Evolutionary conservation across 495 filamentous ascomycete species (phyloP), one percentile per base, ranked within the genome.

Genomic region (Niebla homalea): DNA sequence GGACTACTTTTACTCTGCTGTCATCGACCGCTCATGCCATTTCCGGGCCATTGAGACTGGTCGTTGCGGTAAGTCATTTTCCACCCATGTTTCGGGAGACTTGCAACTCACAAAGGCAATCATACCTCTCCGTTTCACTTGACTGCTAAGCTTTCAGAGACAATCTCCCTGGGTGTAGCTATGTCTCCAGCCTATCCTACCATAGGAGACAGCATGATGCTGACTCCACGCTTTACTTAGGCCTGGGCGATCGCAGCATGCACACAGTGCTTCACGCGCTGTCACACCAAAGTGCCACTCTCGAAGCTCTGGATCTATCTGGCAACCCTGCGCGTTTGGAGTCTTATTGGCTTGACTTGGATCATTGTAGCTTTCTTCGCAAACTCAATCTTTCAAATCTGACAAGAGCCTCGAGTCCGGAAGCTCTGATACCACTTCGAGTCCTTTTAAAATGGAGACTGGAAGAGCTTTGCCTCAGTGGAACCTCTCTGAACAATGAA

Each of bases 41-140:
- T 70, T 94, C 48, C 81, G 83, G 42, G 81, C 81, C n/a, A 70
- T 96, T 35, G 87, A 95, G 57, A 74, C 95, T 39, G 83, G 85
- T 18, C 76, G 79, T 22, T 93, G 88, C 59, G 80, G 80, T 76
- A 12, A 32, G 29, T 11, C 1, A 12, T 7, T 74, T 25, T 69
- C 71, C 48, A 67, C 71, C 46, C 44, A 72, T 11, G 68, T 72
- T 40, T 57, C 72, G 15, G 32, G 1, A 21, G 18, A 11, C 21
- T 42, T 8, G 39, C 5, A 8, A 20, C 6, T 42, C 39, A 42
- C 18, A 42, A 23, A 23, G 18, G 10, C 18, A 11, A 23, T 42
- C 21, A 7, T 11, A 11, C 11, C 21, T 19, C 21, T 7, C 21
- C 11, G 18, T 7, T 42, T 10, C 21, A 10, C 21, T 42, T 23